Evolutionary conservation across 176 grass and related monocot species (phyloP).

Genomic region (Raddia guianensis): DNA sequence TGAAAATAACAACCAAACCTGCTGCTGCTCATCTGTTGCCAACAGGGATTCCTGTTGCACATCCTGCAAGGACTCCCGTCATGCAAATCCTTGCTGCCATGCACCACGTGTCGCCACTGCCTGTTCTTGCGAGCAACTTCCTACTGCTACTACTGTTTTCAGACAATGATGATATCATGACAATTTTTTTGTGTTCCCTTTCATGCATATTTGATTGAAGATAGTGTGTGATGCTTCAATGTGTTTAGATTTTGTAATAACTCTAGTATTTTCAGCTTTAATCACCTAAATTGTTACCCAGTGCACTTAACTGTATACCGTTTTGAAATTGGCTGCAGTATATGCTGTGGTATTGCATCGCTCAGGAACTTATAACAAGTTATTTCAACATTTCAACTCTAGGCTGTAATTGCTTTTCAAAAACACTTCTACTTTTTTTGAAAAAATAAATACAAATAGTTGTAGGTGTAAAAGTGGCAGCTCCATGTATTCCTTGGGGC

Average conservation of each 20-base stretch:
- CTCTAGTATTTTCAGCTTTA: not conserved
- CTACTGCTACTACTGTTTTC: no score
- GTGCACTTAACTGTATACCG: not conserved
- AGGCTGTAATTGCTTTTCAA: not conserved
- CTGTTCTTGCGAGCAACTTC: no score
- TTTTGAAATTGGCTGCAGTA: not conserved
- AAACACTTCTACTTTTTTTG: not conserved
- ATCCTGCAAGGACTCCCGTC: no score
- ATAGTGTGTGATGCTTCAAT: conserved; percentile 6
- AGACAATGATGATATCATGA: no score
- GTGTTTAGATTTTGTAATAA: not conserved
- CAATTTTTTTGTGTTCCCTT: not conserved
- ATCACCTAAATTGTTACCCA: not conserved
- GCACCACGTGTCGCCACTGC: no score
- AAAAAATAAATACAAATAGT: not conserved
- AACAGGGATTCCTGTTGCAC: no score
- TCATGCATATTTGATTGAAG: conserved; percentile 2
- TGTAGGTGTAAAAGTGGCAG: not conserved
- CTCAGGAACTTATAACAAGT: not conserved
- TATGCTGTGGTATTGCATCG: not conserved
- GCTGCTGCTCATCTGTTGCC: no score
- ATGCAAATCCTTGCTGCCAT: no score
- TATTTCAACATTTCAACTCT: not conserved
- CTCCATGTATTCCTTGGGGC: no score
- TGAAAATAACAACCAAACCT: no score